Evolutionary conservation across 139 green algal species (phyloP), one percentile per base, ranked within the genome.

Genomic region (Coelastrella sp.): DNA sequence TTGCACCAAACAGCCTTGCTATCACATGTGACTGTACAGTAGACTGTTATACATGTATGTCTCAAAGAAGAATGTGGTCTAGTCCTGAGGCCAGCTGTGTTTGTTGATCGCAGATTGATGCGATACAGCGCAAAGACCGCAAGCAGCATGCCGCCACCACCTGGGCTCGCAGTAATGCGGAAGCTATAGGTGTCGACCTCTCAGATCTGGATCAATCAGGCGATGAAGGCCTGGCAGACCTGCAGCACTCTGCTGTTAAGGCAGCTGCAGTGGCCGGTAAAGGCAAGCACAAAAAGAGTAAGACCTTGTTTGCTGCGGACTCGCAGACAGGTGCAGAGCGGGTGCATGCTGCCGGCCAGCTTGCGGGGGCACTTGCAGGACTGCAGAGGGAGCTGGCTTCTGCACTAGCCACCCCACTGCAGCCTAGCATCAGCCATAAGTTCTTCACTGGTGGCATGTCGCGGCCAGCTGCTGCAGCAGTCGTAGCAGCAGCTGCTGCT

Each of bases 131-230:
- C 13, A 59, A 85, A 47, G 65, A 94, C 73, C 93, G 92, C 77
- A 98, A 98, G 92, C 20, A 76, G 19, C 68, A 79, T 5, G 96
- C 95, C 3, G 95, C 97, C 10, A 14, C 76, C 17, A 65, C 81
- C 0, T 98, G 97, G 97, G 77, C 78, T 71, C 84, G 79, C 60
- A 86, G 74, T 56, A 94, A 95, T 54, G 95, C 89, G 73, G 84
- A 87, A 16, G 88, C 89, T n/a, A 13, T 78, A 7, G 89, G 79
- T 20, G 19, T 90, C 2, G 92, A 83, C 5, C 73, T 91, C 54
- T 75, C 59, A 68, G 89, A 92, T 64, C 6, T 8, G 14, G 78
- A 80, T 0, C 19, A 57, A 47, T 59, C 82, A 20, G 88, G 64
- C 6, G 82, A 78, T 54, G 82, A 77, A 19, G 82, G 82, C 82